Base-by-base conservation (phyloP, 1,284 basidiomycete genomes). In the Papiliotrema terrestris region DNA sequence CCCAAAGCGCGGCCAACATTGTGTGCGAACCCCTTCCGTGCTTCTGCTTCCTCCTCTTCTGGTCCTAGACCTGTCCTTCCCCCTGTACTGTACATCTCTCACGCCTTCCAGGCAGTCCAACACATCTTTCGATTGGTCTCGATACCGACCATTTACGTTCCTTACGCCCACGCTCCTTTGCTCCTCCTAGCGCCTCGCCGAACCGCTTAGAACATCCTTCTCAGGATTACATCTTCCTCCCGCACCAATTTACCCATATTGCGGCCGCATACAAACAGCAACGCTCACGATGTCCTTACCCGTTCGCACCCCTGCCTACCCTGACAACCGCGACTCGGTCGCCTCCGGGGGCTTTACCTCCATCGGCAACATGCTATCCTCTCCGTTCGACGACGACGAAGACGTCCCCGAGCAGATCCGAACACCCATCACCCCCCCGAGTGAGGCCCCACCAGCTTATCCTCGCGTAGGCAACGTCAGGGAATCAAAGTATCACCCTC, bases 301-400 rank as follows among this genome's bases (percentile, higher is more conserved):
- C 45, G 45, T 22, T 42, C 41, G 19, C 14, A 46, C 49, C 17
- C 38, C 49, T 29, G 29, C 38, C 32, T 26, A 19, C 22, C 26
- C 35, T 26, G 48, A 45, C 19, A 25, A 45, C 25, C 54, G 49
- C 25, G n/a, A 45, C 8, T 54, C 50, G 8, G 54, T 49, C 5
- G 45, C 59, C 8, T 61, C 57, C 17, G 56, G 57, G n/a, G 60
- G 59, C 23, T 45, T 63, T 36, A 37, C 51, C n/a, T 45, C 62
- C 17, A 65, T 67, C 48, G 66, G 66, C 22, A 59, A 56, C 22
- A 45, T 67, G 37, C 60, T 67, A 8, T 50, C 60, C 3, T 54
- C 57, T 14, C 56, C 63, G 0, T 67, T 62, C 52, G 57, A 60
- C 49, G 49, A 55, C 32, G 56, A 59, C 38, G 52, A 51, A n/a